Conservation (phyloP, 192 early-diverging fungal genomes). For the Globomyces pollinis-pini region DNA sequence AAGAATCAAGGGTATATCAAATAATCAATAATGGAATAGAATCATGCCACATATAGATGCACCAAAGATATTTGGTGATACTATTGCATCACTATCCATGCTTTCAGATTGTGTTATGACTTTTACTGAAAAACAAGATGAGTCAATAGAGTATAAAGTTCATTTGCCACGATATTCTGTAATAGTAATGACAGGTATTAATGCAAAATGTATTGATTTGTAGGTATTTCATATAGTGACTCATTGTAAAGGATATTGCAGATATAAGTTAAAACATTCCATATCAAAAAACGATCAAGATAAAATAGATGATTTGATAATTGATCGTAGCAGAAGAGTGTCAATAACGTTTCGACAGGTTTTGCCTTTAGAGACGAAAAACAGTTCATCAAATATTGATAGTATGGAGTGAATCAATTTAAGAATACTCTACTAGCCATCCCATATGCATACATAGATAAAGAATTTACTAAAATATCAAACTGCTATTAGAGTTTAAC, state of each 20-base stretch:
- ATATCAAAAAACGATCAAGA: slow-evolving; percentile 59
- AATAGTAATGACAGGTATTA: neutral
- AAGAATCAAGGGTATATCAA: slow-evolving; percentile 47
- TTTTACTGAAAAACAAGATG: slow-evolving; percentile 32
- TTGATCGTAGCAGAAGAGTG: slow-evolving; percentile 53
- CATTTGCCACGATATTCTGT: slow-evolving; percentile 1
- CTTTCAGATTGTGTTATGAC: slow-evolving; percentile 58
- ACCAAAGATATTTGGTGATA: slow-evolving; percentile 52
- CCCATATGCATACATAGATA: too few relatives aligned
- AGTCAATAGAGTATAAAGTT: slow-evolving; percentile 16
- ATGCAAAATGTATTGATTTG: slow-evolving; percentile 25
- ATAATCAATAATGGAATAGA: neutral
- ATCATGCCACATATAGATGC: slow-evolving; percentile 56
- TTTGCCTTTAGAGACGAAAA: too few relatives aligned
- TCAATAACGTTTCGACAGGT: slow-evolving; percentile 47
- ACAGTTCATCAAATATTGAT: too few relatives aligned
- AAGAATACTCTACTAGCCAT: too few relatives aligned
- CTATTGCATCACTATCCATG: slow-evolving; percentile 53
- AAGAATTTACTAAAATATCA: too few relatives aligned
- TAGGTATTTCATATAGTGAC: slow-evolving; percentile 46
- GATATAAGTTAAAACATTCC: slow-evolving; percentile 56
- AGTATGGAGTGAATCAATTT: too few relatives aligned
- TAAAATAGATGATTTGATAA: slow-evolving; percentile 20
- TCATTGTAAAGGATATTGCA: too few relatives aligned
- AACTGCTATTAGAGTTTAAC: too few relatives aligned